Percentiles rank a stretch among this genome's conserved stretches.
Conservation (phyloP, 2,329 filamentous ascomycete genomes). For the Orbilia javanica region DNA sequence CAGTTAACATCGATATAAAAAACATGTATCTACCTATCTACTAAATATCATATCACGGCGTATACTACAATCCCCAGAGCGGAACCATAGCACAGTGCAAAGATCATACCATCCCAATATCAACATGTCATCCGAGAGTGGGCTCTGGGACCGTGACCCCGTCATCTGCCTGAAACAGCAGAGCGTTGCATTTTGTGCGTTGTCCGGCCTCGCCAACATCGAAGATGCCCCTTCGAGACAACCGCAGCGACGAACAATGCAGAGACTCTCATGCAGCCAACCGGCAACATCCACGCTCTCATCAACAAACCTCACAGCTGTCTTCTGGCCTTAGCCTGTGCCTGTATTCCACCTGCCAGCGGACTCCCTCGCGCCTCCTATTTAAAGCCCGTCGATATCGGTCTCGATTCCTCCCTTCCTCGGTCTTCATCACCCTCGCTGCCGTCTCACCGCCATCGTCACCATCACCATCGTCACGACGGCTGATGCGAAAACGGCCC, state of each 20-base stretch:
- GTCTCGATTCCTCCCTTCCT: slow-evolving; percentile 5
- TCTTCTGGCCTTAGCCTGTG: not conserved
- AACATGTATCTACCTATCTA: too few species aligned
- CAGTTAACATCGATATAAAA: too few species aligned
- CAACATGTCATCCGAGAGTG: not conserved
- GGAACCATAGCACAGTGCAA: too few species aligned
- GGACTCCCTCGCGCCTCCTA: slow-evolving; percentile 18
- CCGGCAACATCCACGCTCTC: slow-evolving; percentile 54
- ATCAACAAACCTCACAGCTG: slow-evolving; percentile 22
- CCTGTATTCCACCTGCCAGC: slow-evolving; percentile 1
- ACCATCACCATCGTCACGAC: not conserved
- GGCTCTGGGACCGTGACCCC: not conserved
- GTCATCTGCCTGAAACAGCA: not conserved
- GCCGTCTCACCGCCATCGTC: not conserved
- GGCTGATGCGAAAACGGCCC: slow-evolving; percentile 32
- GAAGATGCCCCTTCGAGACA: slow-evolving; percentile 42
- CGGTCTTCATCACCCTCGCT: not conserved
- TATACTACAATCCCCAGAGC: too few species aligned
- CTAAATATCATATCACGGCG: too few species aligned
- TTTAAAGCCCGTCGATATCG: not conserved
- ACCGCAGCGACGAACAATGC: slow-evolving; percentile 34
- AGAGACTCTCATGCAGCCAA: slow-evolving; percentile 36
- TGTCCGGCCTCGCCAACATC: slow-evolving; percentile 23
- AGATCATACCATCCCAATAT: too few species aligned
- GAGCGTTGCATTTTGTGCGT: slow-evolving; percentile 51